A percentile compares a stretch with the other conserved stretches of the same genome.
phyloP scores from a whole-genome alignment of 805 yeast species.

The Metschnikowia koreensis region DNA sequence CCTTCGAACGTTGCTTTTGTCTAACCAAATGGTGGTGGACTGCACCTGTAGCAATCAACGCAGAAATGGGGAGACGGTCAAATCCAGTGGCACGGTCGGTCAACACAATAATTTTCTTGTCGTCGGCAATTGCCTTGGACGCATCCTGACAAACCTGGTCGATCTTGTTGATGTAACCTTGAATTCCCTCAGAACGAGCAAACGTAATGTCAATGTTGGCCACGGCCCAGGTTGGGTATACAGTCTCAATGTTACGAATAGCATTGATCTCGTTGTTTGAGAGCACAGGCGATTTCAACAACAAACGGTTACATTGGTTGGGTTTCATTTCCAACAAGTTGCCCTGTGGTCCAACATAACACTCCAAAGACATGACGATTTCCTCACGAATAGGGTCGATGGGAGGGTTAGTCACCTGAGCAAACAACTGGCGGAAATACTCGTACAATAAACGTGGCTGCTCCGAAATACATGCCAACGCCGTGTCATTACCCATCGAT shows the following conservation, averaged over 20 bases:
- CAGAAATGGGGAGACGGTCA: constrained; percentile 74
- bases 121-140: constrained; percentile 74
- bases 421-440: constrained; percentile 93
- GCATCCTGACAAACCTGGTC: constrained; percentile 88
- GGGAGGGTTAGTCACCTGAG: constrained; percentile 98
- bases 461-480: constrained; percentile 90
- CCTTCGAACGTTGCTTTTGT: constrained; percentile 94
- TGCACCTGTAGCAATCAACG: constrained; percentile 92
- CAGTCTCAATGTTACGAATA: constrained; percentile 64
- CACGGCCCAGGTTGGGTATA: constrained; percentile 84
- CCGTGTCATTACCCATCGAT: constrained; percentile 97
- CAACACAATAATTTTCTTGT: constrained; percentile 71
- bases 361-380: constrained; percentile 95
- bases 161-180: constrained; percentile 80
- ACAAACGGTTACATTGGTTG: constrained; percentile 83
- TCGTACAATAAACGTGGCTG: constrained; percentile 90
- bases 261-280: constrained; percentile 73
- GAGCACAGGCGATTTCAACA: constrained; percentile 80
- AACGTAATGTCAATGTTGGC: constrained; percentile 86
- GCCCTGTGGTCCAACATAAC: constrained; percentile 98
- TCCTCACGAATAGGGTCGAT: constrained; percentile 97
- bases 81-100: constrained; percentile 65
- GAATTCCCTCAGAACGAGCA: constrained; percentile 74
- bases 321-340: constrained; percentile 91
- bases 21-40: constrained; percentile 95